Base-by-base conservation (phyloP, 768 basidiomycete species). In the Russula foetens region DNA sequence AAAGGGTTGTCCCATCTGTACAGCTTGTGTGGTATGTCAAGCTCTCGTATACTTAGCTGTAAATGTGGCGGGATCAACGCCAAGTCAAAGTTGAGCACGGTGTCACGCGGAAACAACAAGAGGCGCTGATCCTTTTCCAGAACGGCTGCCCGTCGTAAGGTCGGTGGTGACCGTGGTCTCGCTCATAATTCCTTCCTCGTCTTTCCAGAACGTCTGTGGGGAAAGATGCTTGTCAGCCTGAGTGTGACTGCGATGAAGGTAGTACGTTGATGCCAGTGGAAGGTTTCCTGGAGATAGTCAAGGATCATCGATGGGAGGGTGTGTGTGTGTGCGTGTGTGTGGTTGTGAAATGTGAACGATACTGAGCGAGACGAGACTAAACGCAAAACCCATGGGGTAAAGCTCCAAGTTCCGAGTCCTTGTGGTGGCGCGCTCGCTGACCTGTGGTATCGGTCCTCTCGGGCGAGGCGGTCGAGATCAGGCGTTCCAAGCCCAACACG, bases 51-150 rank as follows among this genome's bases (percentile, higher is more conserved):
- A 21, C 23, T 4, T 47, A 29, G n/a, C n/a, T n/a, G n/a, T n/a
- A n/a, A n/a, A n/a, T n/a, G n/a, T n/a, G n/a, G n/a, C n/a, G n/a
- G n/a, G n/a, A n/a, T n/a, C 35, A 63, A 28, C 0, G 52, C 51
- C n/a, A 46, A 59, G 53, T 63, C 62, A 14, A 49, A 61, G 53
- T 63, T 63, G 47, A 61, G 35, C 19, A 63, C 58, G n/a, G n/a
- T n/a, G n/a, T n/a, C n/a, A n/a, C n/a, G n/a, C n/a, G 3, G 59
- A 29, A 35, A 51, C 43, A 1, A 26, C 17, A 6, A 38, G 41
- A 7, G 48, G 46, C 2, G 53, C 48, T 0, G 47, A 19, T n/a
- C 62, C 53, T n/a, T 55, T 43, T 5, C 62, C 62, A 29, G 62
- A 63, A 17, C 59, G 47, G 5, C 62, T 53, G 4, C 52, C 52